These are phyloP conservation scores for Podaxis sp. DNA, from an alignment of 768 basidiomycete genomes.

Conservation along the genomic window DNA sequence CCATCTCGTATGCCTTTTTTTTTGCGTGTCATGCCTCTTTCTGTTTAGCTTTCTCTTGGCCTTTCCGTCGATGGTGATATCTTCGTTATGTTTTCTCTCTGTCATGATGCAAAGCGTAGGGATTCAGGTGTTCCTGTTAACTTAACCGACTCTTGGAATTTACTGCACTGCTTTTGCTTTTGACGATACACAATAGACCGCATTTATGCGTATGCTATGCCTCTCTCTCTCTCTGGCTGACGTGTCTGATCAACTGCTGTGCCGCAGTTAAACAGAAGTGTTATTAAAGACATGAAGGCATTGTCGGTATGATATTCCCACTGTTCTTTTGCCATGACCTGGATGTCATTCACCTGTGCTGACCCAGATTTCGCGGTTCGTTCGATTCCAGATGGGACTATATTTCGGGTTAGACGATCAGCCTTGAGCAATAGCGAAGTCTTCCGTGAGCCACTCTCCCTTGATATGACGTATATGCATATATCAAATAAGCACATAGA, in stretches of 20 bases:
- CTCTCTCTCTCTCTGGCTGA: neutral
- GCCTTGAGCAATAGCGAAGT: constrained; percentile 54
- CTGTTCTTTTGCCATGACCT: constrained; percentile 19
- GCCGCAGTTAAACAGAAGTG: neutral
- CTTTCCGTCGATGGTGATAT: constrained; percentile 1
- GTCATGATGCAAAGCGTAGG: constrained; percentile 15
- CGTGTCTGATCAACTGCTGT: constrained; percentile 9
- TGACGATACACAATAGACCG: constrained; percentile 4
- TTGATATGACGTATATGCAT: constrained; percentile 3
- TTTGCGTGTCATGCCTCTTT: constrained; percentile 13
- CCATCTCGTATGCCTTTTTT: constrained; percentile 19
- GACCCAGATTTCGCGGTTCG: constrained; percentile 53
- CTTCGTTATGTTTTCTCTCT: constrained; percentile 11
- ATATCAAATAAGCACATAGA: constrained; percentile 29
- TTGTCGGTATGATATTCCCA: constrained; percentile 3
- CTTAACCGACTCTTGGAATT: constrained; percentile 10
- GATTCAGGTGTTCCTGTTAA: constrained; percentile 9
- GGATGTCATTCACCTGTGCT: constrained; percentile 38
- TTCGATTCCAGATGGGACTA: constrained; percentile 45
- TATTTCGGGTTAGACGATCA: constrained; percentile 45
- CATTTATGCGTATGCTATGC: neutral
- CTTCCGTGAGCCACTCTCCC: constrained; percentile 44
- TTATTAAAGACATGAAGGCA: neutral
- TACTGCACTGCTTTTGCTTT: constrained; percentile 3
- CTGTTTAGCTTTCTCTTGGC: neutral